Evolutionary conservation across 2,329 filamentous ascomycete species (phyloP).

Genomic region (Alternaria ventricosa): DNA sequence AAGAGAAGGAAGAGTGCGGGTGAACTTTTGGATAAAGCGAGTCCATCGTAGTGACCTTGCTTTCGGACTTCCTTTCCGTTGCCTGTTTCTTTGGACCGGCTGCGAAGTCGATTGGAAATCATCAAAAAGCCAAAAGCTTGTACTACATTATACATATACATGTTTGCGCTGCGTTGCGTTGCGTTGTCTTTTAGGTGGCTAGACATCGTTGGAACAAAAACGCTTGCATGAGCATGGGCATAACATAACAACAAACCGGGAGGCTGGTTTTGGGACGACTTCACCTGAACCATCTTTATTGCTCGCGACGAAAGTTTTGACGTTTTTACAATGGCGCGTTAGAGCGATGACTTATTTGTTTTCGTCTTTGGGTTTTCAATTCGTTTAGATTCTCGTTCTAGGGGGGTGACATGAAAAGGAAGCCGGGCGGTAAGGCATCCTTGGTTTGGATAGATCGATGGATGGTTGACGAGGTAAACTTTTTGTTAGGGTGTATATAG

Average conservation of each 20-base stretch:
- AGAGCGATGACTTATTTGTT: not conserved
- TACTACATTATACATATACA: too few species aligned
- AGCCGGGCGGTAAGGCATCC: not conserved
- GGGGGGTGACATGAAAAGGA: not conserved
- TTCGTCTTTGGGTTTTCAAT: not conserved
- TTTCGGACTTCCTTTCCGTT: too few species aligned
- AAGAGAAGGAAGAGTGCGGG: constrained; percentile 40
- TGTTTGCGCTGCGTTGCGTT: too few species aligned
- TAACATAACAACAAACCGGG: not conserved
- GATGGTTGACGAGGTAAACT: not conserved
- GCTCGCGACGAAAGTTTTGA: not conserved
- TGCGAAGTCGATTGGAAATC: too few species aligned
- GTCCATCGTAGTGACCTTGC: not conserved
- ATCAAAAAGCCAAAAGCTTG: not conserved
- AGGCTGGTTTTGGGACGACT: not conserved
- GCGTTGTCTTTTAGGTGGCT: too few species aligned
- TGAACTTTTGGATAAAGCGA: constrained; percentile 29
- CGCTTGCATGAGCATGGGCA: not conserved
- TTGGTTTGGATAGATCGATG: not conserved
- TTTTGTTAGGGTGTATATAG: not conserved
- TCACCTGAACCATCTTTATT: not conserved
- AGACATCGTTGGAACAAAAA: too few species aligned
- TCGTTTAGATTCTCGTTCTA: not conserved
- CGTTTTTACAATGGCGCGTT: constrained; percentile 1
- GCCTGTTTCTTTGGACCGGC: too few species aligned